phyloP scores from a whole-genome alignment of 495 filamentous ascomycete species.

The Hypomontagnella submonticulosa region DNA sequence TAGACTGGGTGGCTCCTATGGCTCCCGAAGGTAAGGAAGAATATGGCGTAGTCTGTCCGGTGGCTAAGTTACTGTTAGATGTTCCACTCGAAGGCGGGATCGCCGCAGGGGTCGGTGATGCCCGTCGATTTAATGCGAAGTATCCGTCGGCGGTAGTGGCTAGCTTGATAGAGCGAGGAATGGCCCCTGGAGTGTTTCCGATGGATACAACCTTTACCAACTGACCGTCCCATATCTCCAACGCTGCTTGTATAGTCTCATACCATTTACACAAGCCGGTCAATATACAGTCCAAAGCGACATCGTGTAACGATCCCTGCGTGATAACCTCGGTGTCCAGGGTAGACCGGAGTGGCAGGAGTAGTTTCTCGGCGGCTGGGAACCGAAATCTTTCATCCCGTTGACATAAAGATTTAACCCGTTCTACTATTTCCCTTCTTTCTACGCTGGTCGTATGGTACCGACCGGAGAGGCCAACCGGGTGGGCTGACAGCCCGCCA shows the following conservation, averaged over 20 bases:
- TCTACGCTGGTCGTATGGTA: constrained; percentile 13
- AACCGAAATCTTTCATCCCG: constrained; percentile 17
- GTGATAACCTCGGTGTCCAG: constrained; percentile 22
- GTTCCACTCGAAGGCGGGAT: constrained; percentile 11
- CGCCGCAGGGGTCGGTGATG: background rate
- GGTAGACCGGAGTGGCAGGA: constrained; percentile 17
- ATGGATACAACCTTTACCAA: constrained; percentile 19
- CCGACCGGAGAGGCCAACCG: constrained; percentile 16
- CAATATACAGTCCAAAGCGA: constrained; percentile 19
- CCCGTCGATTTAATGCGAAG: background rate
- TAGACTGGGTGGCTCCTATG: constrained; percentile 4
- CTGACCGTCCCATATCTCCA: constrained; percentile 10
- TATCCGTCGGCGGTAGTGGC: background rate
- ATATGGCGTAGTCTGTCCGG: constrained; percentile 20
- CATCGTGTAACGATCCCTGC: constrained; percentile 14
- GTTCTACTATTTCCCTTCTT: constrained; percentile 2
- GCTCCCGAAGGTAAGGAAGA: background rate
- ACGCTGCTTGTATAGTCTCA: constrained; percentile 11
- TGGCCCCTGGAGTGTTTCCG: constrained; percentile 19
- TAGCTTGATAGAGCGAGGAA: constrained; percentile 18
- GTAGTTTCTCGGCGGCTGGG: constrained; percentile 6
- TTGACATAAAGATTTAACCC: constrained; percentile 11
- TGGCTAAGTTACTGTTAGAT: constrained; percentile 9
- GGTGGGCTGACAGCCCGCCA: constrained; percentile 19
- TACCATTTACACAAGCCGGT: constrained; percentile 19